Base-by-base conservation (phyloP, 805 yeast genomes). In the Blastobotrys muscicola region DNA sequence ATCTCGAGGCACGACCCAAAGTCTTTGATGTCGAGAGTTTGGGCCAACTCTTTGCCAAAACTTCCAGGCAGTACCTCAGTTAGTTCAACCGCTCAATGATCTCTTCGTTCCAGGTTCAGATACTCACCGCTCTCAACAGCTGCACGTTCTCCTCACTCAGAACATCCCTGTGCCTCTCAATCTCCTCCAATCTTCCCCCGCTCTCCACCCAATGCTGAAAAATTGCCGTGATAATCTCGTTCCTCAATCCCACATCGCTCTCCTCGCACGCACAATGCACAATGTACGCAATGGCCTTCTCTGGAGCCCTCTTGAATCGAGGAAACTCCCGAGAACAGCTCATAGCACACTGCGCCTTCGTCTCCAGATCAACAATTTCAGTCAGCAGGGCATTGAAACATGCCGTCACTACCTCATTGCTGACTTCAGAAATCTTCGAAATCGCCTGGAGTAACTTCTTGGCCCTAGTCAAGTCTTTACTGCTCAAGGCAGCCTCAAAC, bases 221-320 rank as follows among this genome's bases (percentile, higher is more conserved):
- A n/a, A 43, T 8, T 10, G 33, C 29, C 12, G n/a, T 8, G 10
- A 46, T 29, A 12, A 35, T 12, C 36, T 34, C 38, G 12, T 14
- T 29, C 8, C 38, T 34, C 23, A 11, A 23, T 9, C 4, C 43
- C 7, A 11, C 29, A 23, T 42, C 48, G 13, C 33, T 26, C 15
- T 14, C 9, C 12, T 7, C 12, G 35, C 48, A 45, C 9, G 45
- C 40, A n/a, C 33, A 20, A 30, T 47, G 50, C 38, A 47, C 15
- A n/a, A 36, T 31, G 31, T 29, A 39, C n/a, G 50, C 50, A 10
- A 42, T 34, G n/a, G 33, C 26, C 26, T 31, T 13, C 26, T 20
- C 26, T 4, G 26, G 26, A 6, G 26, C 26, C 26, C 26, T 20
- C 26, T 20, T 20, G 26, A 20, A 20, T 6, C 26, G 26, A 20